phyloP scores from a whole-genome alignment of 805 yeast genomes.

The Myxozyma monticola region DNA sequence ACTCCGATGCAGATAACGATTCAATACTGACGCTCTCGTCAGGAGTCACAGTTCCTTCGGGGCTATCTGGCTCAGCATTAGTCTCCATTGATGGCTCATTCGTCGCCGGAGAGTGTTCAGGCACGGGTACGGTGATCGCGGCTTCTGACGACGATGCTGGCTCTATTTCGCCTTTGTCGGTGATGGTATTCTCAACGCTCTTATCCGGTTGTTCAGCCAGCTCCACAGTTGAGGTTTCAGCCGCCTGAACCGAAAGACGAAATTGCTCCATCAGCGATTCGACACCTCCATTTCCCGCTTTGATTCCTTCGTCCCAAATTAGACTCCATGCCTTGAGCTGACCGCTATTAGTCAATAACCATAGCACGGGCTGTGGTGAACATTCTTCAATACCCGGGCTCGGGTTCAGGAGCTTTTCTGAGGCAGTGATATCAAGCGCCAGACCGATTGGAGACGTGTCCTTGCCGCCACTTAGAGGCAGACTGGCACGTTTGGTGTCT shows the following conservation, averaged over 20 bases:
- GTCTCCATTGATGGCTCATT: too few species aligned
- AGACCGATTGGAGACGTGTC: constrained; percentile 75
- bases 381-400: constrained; percentile 58
- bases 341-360: constrained; percentile 65
- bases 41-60: too few species aligned
- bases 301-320: constrained; percentile 56
- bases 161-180: too few species aligned
- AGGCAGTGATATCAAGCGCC: constrained; percentile 57
- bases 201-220: not conserved
- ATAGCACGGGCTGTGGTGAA: constrained; percentile 63
- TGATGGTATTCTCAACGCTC: not conserved
- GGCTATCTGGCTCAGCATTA: too few species aligned
- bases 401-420: constrained; percentile 51
- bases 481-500: constrained; percentile 69
- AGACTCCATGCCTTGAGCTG: constrained; percentile 63
- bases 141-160: too few species aligned
- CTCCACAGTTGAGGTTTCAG: not conserved
- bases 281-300: constrained; percentile 31
- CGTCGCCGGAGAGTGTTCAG: too few species aligned
- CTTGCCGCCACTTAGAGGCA: constrained; percentile 69
- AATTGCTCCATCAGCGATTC: not conserved
- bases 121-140: too few species aligned
- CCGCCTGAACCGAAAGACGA: not conserved
- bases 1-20: not conserved
- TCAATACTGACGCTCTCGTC: too few species aligned